Base-by-base conservation (phyloP, 768 basidiomycete species). In the Omphalotus guepiniiformis region DNA sequence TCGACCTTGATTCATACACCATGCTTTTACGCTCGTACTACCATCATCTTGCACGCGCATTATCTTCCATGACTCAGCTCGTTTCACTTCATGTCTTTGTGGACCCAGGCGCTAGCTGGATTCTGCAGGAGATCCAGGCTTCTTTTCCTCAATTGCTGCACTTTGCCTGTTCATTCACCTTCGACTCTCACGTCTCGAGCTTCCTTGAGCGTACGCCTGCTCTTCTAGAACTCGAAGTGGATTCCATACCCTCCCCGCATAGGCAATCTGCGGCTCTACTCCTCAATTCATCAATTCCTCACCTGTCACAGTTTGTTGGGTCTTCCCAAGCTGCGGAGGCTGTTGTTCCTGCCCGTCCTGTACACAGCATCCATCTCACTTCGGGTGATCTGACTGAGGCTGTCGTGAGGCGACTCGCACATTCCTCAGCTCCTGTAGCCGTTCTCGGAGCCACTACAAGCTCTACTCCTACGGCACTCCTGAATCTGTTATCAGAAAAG, bases 281-380 rank as follows among this genome's bases (percentile, higher is more conserved):
- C 57, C 74, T 55, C 63, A 68, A 35, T 36, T 56, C 56, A 46
- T 61, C 63, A 25, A 52, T 75, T n/a, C 69, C 73, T 36, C 66
- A 53, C 42, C 68, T 89, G 47, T 63, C 66, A 41, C 76, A 80
- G 35, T 82, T 88, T 60, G 73, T 75, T 42, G 87, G 85, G 18
- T 79, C 85, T 16, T 67, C 76, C 26, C 64, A 72, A 41, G 72
- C 73, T 18, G 82, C 85, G 19, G 65, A 69, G 42, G 62, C 67
- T 21, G 65, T 88, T 55, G 72, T 85, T 3, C 83, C 83, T 36
- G 79, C 81, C 13, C 78, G 86, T 18, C 85, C 87, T 8, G 71
- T 88, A 30, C 66, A 76, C 51, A 74, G 73, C 57, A 72, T 89
- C 40, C 77, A 81, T 60, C 72, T 89, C 47, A 75, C 72, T 49